Evolutionary conservation across 495 filamentous ascomycete species (phyloP).

Genomic region (Endocarpon pusillum): DNA sequence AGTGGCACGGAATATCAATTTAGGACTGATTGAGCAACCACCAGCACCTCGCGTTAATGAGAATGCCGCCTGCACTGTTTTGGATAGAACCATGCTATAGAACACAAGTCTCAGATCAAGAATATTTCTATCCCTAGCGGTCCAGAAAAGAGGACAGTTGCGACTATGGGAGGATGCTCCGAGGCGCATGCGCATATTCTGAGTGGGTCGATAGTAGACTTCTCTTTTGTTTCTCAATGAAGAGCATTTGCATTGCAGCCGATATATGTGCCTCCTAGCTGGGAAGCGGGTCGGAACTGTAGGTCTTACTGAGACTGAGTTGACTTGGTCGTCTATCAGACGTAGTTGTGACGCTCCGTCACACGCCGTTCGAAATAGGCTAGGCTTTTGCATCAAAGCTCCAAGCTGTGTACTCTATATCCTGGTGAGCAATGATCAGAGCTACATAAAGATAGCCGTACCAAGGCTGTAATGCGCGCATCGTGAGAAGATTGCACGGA

Average conservation of each 20-base stretch:
- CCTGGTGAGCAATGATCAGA: not conserved
- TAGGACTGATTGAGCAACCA: not conserved
- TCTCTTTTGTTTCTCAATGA: not conserved
- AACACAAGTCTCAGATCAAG: too few species aligned
- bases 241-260: not conserved
- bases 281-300: too few species aligned
- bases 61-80: not conserved
- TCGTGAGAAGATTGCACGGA: not conserved
- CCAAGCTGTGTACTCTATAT: not conserved
- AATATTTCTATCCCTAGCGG: not conserved
- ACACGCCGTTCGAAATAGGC: not conserved
- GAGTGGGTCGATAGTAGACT: not conserved
- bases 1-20: not conserved
- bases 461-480: not conserved
- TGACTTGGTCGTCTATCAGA: not conserved
- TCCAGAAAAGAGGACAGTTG: not conserved
- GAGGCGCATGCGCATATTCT: not conserved
- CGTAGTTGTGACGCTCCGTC: not conserved
- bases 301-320: not conserved
- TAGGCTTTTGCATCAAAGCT: not conserved
- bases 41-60: not conserved
- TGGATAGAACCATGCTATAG: too few species aligned
- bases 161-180: not conserved
- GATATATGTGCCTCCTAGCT: too few species aligned
- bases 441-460: not conserved